A percentile compares a stretch with the other conserved stretches of the same genome.
Conservation (phyloP, 345 rosid species). For the Camelina hispida region DNA sequence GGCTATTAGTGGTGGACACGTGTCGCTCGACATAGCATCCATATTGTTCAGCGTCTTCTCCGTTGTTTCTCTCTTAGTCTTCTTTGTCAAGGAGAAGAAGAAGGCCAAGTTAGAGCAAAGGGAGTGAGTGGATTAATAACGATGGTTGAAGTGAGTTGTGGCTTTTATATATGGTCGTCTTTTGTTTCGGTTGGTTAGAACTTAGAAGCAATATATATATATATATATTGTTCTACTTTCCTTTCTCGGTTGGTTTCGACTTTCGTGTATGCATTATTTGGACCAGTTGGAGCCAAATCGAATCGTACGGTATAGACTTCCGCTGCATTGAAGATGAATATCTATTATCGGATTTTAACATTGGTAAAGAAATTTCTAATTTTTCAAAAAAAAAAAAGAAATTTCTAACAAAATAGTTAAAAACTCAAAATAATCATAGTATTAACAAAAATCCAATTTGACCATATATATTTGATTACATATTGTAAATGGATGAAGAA, state of each 20-base stretch:
- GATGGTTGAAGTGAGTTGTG: not conserved
- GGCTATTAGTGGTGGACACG: conserved; percentile 62
- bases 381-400: too few species aligned
- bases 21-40: conserved; percentile 58
- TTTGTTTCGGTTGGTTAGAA: not conserved
- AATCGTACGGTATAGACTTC: not conserved
- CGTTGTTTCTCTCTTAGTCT: not conserved
- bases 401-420: too few species aligned
- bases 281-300: not conserved
- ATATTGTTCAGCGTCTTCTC: conserved; percentile 55
- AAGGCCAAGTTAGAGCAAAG: conserved; percentile 1
- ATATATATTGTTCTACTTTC: not conserved
- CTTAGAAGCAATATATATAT: not conserved
- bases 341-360: not conserved
- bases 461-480: too few species aligned
- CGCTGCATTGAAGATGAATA: not conserved
- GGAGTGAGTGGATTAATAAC: not conserved
- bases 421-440: too few species aligned
- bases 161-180: not conserved
- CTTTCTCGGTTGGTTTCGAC: not conserved
- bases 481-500: too few species aligned
- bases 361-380: too few species aligned
- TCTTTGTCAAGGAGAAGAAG: conserved; percentile 8
- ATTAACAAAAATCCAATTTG: too few species aligned
- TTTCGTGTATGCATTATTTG: not conserved